Conservation (phyloP, 2,329 filamentous ascomycete genomes). For the Lomentospora prolificans region DNA sequence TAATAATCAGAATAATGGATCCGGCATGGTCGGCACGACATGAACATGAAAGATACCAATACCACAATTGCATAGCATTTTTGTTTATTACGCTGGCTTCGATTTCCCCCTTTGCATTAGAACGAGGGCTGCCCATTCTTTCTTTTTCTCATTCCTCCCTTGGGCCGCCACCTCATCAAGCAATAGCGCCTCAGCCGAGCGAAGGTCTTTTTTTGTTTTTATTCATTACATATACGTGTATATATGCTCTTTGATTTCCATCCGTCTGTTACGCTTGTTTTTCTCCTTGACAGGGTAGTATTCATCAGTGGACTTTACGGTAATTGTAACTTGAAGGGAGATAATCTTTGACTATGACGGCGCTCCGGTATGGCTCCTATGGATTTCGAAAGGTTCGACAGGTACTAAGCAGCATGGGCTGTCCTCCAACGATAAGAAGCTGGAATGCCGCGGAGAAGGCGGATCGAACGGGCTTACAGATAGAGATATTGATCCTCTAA, state of each 20-base stretch:
- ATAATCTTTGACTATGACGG: too few species aligned
- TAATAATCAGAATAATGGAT: not conserved
- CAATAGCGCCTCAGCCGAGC: too few species aligned
- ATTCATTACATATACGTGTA: too few species aligned
- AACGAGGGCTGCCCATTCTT: not conserved
- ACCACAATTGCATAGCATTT: constrained; percentile 1
- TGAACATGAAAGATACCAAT: constrained; percentile 1
- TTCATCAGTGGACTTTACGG: too few species aligned
- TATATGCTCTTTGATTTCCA: too few species aligned
- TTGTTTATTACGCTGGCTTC: not conserved
- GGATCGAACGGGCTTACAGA: not conserved
- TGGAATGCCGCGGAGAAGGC: not conserved
- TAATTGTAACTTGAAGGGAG: too few species aligned
- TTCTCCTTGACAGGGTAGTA: too few species aligned
- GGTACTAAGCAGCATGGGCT: not conserved
- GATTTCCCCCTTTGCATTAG: not conserved
- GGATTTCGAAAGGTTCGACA: too few species aligned
- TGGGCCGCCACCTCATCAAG: not conserved
- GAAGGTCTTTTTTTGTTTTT: too few species aligned
- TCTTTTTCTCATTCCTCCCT: not conserved
- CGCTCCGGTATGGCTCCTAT: too few species aligned
- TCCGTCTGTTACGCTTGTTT: too few species aligned
- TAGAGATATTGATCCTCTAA: not conserved
- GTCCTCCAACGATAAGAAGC: not conserved
- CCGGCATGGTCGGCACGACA: not conserved